Base-by-base conservation (phyloP, 2,329 filamentous ascomycete species). In the Colletotrichum godetiae region DNA sequence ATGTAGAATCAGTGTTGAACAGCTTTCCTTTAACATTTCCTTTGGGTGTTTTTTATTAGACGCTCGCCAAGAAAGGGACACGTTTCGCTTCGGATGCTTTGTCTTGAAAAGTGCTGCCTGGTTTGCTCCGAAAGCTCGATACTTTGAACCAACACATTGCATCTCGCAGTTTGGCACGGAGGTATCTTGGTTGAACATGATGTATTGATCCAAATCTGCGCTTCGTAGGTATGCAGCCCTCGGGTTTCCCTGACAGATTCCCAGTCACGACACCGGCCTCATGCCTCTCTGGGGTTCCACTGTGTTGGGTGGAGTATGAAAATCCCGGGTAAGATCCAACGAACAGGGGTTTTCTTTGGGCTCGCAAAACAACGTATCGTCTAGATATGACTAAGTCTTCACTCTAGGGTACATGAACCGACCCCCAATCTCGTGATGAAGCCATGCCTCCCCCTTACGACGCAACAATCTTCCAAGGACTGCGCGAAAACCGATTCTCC, bases 401-500 rank as follows among this genome's bases (percentile, higher is more conserved):
- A 7, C 2, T 27, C 27, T 27, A 27, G 37, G 13, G 37, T 15
- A 0, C 37, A 42, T 42, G 0, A 19, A 49, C 7, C 42, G 19
- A 49, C 7, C 19, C 13, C 42, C 8, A 49, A n/a, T 10, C 42
- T 49, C 19, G 1, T 49, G 15, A 49, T 49, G 2, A n/a, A n/a
- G 42, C 19, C 42, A n/a, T n/a, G 19, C 4, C 15, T 19, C 12
- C 31, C 13, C 6, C 19, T 6, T 53, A 53, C 11, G 31, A 58
- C 5, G 52, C 42, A 15, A 29, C 24, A 68, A 72, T 27, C 52
- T 62, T 65, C 60, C 60, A 56, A 13, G 59, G 31, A 24, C 46
- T 57, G 24, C 24, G 46, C 8, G 60, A 56, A 72, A 83, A 84
- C 11, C 81, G 75, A 68, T 84, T 82, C 2, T 74, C 72, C 1